phyloP scores from a whole-genome alignment of 164 flowering plant genomes.

The Berberis vulgaris region DNA sequence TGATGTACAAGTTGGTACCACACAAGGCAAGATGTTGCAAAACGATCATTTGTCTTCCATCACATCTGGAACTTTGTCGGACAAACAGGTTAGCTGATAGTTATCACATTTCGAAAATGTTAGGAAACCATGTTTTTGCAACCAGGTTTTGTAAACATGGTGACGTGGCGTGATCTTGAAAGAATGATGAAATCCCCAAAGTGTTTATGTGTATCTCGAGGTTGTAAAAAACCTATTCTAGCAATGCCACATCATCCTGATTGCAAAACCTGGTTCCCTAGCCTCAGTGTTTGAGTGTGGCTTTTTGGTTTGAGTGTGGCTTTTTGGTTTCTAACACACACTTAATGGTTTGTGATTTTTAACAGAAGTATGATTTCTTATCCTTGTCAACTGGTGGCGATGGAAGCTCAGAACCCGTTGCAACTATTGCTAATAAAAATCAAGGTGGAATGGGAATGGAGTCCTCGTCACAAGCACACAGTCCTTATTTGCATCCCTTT shows the following conservation, averaged over 20 bases:
- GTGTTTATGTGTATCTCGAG: too few species aligned
- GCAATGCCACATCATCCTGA: too few species aligned
- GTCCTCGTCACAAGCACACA: constrained; percentile 16
- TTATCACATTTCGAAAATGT: too few species aligned
- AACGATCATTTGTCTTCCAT: constrained; percentile 15
- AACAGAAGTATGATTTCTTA: constrained; percentile 47
- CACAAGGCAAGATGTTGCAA: constrained; percentile 20
- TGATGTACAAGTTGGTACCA: constrained; percentile 20
- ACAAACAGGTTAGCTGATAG: too few species aligned
- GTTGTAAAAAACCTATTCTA: too few species aligned
- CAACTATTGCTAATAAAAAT: constrained; percentile 4
- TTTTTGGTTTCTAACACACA: neutral
- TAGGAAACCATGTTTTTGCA: too few species aligned
- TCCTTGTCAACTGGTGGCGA: constrained; percentile 36
- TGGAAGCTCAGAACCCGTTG: constrained; percentile 12
- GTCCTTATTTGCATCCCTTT: constrained; percentile 32
- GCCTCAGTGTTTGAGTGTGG: too few species aligned
- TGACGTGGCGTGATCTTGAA: too few species aligned
- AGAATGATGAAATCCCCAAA: too few species aligned
- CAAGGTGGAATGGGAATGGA: constrained; percentile 17
- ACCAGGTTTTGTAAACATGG: too few species aligned
- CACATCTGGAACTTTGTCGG: neutral
- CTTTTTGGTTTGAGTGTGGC: too few species aligned
- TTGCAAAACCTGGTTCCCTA: too few species aligned
- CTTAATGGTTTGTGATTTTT: constrained; percentile 12